Percentiles rank a stretch among this genome's conserved stretches.
phyloP scores from a whole-genome alignment of 768 basidiomycete species.

The Boletus tylopilopsis region DNA sequence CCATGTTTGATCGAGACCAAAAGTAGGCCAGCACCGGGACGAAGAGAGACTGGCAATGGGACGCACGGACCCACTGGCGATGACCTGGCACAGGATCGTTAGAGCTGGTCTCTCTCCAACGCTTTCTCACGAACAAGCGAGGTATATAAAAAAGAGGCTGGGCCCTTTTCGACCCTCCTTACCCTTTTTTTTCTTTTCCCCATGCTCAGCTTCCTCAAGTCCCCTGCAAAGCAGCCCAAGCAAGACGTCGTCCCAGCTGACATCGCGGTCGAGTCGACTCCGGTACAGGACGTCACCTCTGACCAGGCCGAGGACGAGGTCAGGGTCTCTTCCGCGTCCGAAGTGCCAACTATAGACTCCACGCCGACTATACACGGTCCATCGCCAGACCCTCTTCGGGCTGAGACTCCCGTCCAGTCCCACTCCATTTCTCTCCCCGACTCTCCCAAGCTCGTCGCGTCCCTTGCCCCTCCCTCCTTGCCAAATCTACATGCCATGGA shows the following conservation, averaged over 20 bases:
- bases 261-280: not conserved
- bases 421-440: conserved; percentile 1
- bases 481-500: no score
- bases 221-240: conserved; percentile 1
- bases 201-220: conserved; percentile 29
- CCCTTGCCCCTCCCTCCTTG: no score
- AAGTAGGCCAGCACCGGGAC: no score
- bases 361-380: conserved; percentile 22
- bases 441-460: no score
- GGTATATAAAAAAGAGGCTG: conserved; percentile 26
- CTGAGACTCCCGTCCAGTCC: conserved; percentile 3
- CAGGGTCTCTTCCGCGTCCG: conserved; percentile 20
- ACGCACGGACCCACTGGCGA: not conserved
- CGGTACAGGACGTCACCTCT: conserved; percentile 3
- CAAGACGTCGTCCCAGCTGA: conserved; percentile 2
- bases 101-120: not conserved
- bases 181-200: not conserved
- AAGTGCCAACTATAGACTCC: conserved; percentile 22
- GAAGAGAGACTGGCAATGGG: not conserved
- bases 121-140: conserved; percentile 31
- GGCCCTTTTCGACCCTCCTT: conserved; percentile 8
- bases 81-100: not conserved
- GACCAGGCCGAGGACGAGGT: not conserved
- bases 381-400: not conserved
- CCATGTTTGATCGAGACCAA: no score